Evolutionary conservation across 192 early-diverging fungal species (phyloP).

Genomic region (Backusella tarrabulga): DNA sequence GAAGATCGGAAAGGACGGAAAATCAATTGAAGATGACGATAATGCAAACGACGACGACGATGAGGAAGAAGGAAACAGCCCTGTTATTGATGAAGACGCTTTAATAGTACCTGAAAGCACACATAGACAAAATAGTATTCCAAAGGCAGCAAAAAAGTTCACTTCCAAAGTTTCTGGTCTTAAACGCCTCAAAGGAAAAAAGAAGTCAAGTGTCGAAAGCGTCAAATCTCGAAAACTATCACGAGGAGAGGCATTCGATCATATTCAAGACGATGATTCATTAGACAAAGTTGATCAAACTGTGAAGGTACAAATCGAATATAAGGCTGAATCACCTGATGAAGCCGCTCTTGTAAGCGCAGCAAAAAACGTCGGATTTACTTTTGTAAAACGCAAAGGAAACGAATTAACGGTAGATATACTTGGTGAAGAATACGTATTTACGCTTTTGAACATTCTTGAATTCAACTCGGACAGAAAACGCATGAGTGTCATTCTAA

Average conservation of each 20-base stretch:
- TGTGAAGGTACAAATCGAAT: conserved; percentile 37
- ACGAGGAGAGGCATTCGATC: conserved; percentile 14
- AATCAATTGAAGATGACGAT: conserved; percentile 34
- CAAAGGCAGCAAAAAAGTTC: background rate
- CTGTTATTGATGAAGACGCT: background rate
- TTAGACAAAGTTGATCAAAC: conserved; percentile 33
- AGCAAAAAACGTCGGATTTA: conserved; percentile 75
- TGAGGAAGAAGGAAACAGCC: background rate
- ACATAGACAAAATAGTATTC: background rate
- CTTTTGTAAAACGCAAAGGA: conserved; percentile 59
- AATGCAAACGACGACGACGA: conserved; percentile 30
- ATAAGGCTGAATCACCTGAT: conserved; percentile 80
- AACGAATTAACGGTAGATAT: conserved; percentile 63
- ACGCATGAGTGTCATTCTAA: conserved; percentile 87
- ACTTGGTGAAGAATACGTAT: conserved; percentile 64
- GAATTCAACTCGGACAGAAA: conserved; percentile 97
- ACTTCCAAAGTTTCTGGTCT: background rate
- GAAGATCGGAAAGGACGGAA: conserved; percentile 45
- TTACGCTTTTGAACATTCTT: conserved; percentile 82
- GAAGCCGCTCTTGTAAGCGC: conserved; percentile 81
- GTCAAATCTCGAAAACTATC: background rate
- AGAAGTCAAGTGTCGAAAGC: background rate
- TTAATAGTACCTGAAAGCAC: background rate
- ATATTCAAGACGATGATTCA: conserved; percentile 5
- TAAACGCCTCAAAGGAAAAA: background rate